Evolutionary conservation across 495 filamentous ascomycete species (phyloP).

Genomic region (Recurvomyces mirabilis): DNA sequence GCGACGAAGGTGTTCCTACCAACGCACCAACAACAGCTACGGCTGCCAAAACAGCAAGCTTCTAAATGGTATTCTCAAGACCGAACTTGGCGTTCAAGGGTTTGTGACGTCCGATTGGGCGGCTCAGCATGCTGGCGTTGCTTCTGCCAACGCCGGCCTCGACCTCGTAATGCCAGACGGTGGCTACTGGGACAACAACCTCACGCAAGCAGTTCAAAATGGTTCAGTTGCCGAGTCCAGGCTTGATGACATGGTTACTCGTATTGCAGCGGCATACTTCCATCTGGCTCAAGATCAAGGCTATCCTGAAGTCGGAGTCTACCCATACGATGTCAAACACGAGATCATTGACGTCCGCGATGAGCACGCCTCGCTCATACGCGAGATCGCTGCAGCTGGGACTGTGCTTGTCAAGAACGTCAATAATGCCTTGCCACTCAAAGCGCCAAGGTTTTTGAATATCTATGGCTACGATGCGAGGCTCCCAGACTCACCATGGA

Average conservation of each 20-base stretch:
- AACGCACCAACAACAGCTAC: conserved; percentile 68
- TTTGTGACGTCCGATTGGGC: conserved; percentile 85
- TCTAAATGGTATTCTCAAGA: conserved; percentile 75
- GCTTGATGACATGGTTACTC: conserved; percentile 80
- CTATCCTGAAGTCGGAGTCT: neutral
- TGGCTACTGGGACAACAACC: conserved; percentile 76
- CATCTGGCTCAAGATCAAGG: neutral
- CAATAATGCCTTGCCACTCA: conserved; percentile 50
- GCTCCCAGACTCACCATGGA: neutral
- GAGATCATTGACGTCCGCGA: conserved; percentile 69
- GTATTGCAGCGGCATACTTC: conserved; percentile 55
- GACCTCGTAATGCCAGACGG: conserved; percentile 86
- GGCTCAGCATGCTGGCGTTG: conserved; percentile 74
- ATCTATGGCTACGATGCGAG: neutral
- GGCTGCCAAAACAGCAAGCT: conserved; percentile 58
- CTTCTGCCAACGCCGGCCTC: conserved; percentile 66
- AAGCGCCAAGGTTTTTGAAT: conserved; percentile 17
- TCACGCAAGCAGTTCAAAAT: conserved; percentile 77
- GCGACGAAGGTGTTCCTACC: conserved; percentile 88
- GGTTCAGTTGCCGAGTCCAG: conserved; percentile 84
- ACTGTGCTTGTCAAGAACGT: conserved; percentile 77
- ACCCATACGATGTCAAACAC: conserved; percentile 28
- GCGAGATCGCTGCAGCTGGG: conserved; percentile 60
- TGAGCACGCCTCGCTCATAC: conserved; percentile 59
- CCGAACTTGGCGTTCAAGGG: conserved; percentile 87